Base-by-base conservation (phyloP, 495 filamentous ascomycete species). In the Penicillium verhagenii region DNA sequence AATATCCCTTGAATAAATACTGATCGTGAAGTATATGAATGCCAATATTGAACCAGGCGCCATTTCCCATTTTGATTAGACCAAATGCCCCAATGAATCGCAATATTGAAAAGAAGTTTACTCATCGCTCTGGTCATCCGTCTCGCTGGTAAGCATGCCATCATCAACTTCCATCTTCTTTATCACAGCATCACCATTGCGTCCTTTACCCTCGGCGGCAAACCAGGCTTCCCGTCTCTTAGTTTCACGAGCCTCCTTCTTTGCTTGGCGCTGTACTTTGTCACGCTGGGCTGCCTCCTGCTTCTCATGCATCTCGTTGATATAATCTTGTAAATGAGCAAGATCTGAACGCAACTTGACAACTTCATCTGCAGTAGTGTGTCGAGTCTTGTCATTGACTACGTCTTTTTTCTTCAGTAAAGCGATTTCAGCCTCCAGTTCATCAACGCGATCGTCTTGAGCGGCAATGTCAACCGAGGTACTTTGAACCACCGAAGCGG, bases 191-290 rank as follows among this genome's bases (percentile, higher is more conserved):
- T 78, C 75, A 1, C 75, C 75, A 53, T 72, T 78, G 50, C 64
- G 65, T 10, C 75, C 75, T 52, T 72, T 73, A 51, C 75, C 77
- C 59, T 77, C 75, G 6, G 72, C 74, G 14, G 73, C 72, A 48
- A 78, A 72, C 74, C 74, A 78, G 16, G 72, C 74, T 59, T 77
- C 67, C 35, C 75, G 68, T 31, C 62, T 64, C 31, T 68, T 68
- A 5, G 60, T 58, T 43, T 72, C 73, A 19, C 66, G 73, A 26
- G 70, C 72, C 48, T 77, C 73, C 49, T 74, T 77, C 55, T 67
- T 71, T 48, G 72, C 74, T 57, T 69, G 70, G 3, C 70, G 68
- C 39, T 61, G 54, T 35, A 71, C 54, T 52, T 69, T 74, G 33
- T 73, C 67, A 31, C 53, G 61, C 38, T 72, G 69, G 20, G 68